These are phyloP conservation scores for Vigna nakashimae DNA, from an alignment of 306 rosid species.

Conservation along the genomic window DNA sequence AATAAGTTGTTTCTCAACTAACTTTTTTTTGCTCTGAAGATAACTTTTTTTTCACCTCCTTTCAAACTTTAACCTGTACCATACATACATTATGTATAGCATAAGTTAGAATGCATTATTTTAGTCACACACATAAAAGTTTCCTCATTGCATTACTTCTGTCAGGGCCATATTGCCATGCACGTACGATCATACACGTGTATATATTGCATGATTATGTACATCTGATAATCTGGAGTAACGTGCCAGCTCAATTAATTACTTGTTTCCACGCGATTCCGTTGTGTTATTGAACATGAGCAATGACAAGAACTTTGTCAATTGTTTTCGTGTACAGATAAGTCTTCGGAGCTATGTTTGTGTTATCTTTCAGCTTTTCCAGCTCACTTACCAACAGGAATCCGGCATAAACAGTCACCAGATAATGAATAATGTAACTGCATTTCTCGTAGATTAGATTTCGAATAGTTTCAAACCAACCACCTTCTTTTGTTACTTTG, in stretches of 20 bases:
- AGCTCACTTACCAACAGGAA: background rate
- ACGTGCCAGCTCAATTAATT: background rate
- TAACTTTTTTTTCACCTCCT: too few relatives aligned
- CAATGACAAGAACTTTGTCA: background rate
- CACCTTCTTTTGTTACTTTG: slow-evolving; percentile 15
- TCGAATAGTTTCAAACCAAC: background rate
- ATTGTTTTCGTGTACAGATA: slow-evolving; percentile 5
- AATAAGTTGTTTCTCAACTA: too few relatives aligned
- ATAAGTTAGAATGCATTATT: slow-evolving; percentile 15
- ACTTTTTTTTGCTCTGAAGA: too few relatives aligned
- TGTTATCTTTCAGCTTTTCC: slow-evolving; percentile 6
- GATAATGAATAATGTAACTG: background rate
- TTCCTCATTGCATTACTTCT: background rate
- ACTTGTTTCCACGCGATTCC: background rate
- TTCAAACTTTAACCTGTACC: background rate
- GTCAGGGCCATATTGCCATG: slow-evolving; percentile 1
- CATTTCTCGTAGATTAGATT: background rate
- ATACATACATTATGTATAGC: slow-evolving; percentile 26
- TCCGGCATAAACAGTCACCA: background rate
- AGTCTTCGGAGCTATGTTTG: background rate
- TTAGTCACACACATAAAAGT: slow-evolving; percentile 6
- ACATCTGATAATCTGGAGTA: background rate
- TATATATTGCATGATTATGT: background rate
- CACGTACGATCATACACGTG: background rate
- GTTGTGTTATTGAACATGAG: background rate